phyloP scores from a whole-genome alignment of 495 filamentous ascomycete genomes.

The Margaritispora aquatica region DNA sequence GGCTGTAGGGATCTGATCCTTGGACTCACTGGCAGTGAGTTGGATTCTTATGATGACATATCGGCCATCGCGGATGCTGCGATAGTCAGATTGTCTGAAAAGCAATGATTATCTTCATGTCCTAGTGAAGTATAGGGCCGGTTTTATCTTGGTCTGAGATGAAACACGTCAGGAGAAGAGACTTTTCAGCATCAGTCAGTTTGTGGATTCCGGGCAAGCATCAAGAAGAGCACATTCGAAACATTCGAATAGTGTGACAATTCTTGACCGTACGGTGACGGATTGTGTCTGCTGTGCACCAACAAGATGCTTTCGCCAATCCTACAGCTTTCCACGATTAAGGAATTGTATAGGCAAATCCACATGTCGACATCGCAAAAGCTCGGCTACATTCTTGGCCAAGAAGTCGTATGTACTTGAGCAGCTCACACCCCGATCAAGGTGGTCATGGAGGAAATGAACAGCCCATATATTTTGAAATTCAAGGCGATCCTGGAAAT shows the following conservation, averaged over 20 bases:
- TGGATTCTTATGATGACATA: conserved; percentile 7
- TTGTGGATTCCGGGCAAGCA: too few species aligned
- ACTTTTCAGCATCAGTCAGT: too few species aligned
- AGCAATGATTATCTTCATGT: not conserved
- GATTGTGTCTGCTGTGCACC: too few species aligned
- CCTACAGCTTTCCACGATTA: conserved; percentile 24
- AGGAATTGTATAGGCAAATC: conserved; percentile 39
- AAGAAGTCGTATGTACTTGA: conserved; percentile 45
- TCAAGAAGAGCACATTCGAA: too few species aligned
- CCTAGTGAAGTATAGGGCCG: too few species aligned
- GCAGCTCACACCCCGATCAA: conserved; percentile 48
- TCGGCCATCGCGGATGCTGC: not conserved
- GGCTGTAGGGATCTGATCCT: conserved; percentile 8
- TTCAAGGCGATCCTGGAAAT: conserved; percentile 41
- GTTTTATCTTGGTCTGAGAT: too few species aligned
- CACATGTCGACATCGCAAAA: conserved; percentile 39
- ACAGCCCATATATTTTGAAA: conserved; percentile 35
- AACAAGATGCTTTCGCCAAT: too few species aligned
- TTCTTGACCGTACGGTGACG: too few species aligned
- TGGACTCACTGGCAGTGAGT: conserved; percentile 4
- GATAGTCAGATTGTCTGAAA: not conserved
- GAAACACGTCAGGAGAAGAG: too few species aligned
- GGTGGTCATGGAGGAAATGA: conserved; percentile 48
- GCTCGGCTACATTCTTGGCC: conserved; percentile 54
- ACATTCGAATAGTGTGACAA: too few species aligned